A percentile compares a stretch with the other conserved stretches of the same genome.
phyloP scores from a whole-genome alignment of 345 rosid genomes.

The Xanthoceras sorbifolium region DNA sequence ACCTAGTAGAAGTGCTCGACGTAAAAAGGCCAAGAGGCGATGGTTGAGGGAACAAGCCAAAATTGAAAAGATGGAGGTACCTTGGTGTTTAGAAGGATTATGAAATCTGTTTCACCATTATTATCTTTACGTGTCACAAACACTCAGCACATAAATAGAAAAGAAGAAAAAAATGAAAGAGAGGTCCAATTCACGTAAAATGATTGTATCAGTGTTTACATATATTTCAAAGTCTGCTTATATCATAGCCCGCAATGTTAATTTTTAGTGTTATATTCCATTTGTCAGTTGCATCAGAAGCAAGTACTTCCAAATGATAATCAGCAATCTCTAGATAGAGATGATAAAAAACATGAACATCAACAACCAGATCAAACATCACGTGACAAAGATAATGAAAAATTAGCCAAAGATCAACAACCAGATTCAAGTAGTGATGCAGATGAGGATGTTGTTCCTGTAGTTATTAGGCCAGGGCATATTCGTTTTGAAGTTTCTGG shows the following conservation, averaged over 20 bases:
- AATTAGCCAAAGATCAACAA: constrained; percentile 35
- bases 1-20: constrained; percentile 92
- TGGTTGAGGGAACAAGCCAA: constrained; percentile 68
- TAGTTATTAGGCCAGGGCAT: constrained; percentile 90
- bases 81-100: neutral
- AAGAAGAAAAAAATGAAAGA: neutral
- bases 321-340: constrained; percentile 41
- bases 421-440: constrained; percentile 35
- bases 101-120: neutral
- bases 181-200: neutral
- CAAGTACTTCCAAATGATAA: constrained; percentile 36
- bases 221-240: neutral
- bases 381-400: constrained; percentile 33
- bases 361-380: constrained; percentile 25
- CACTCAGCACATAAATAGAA: neutral
- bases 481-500: constrained; percentile 75
- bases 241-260: constrained; percentile 15
- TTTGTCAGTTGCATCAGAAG: constrained; percentile 47
- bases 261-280: constrained; percentile 2
- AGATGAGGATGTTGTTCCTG: constrained; percentile 60
- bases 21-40: constrained; percentile 81
- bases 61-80: constrained; percentile 71
- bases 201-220: neutral
- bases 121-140: constrained; percentile 14
- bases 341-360: constrained; percentile 35